Evolutionary conservation across 805 yeast species (phyloP).

Genomic region (Lipomyces spencermartinsiae): DNA sequence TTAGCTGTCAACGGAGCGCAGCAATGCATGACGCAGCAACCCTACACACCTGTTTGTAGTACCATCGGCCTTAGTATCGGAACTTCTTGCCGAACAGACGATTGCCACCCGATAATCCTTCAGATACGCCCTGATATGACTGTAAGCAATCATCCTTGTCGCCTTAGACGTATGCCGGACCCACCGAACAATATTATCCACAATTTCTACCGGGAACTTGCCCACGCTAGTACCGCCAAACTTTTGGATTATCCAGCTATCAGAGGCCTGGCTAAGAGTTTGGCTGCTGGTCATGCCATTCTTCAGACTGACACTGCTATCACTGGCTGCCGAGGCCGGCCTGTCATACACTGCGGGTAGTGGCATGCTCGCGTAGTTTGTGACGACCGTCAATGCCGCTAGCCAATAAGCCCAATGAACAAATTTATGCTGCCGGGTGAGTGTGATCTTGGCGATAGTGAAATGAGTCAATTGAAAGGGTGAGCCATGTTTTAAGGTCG

Average conservation of each 20-base stretch:
- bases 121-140: constrained; percentile 57
- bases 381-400: not conserved
- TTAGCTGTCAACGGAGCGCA: not conserved
- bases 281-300: constrained; percentile 28
- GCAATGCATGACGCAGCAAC: not conserved
- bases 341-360: constrained; percentile 7
- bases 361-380: constrained; percentile 8
- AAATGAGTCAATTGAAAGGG: not conserved
- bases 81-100: constrained; percentile 94
- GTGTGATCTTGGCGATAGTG: not conserved
- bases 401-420: not conserved
- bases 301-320: constrained; percentile 11
- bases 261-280: constrained; percentile 10
- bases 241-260: constrained; percentile 80
- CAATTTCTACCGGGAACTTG: constrained; percentile 85
- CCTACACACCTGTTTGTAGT: constrained; percentile 69
- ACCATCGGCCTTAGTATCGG: constrained; percentile 90
- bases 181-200: constrained; percentile 71
- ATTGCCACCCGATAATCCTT: constrained; percentile 74
- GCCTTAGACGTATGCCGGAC: not conserved
- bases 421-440: not conserved
- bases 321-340: constrained; percentile 20
- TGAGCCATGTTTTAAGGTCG: not conserved
- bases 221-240: constrained; percentile 98
- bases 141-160: not conserved